These are phyloP conservation scores for Pulveroboletus sp. DNA, from an alignment of 768 basidiomycete genomes.

Conservation along the genomic window DNA sequence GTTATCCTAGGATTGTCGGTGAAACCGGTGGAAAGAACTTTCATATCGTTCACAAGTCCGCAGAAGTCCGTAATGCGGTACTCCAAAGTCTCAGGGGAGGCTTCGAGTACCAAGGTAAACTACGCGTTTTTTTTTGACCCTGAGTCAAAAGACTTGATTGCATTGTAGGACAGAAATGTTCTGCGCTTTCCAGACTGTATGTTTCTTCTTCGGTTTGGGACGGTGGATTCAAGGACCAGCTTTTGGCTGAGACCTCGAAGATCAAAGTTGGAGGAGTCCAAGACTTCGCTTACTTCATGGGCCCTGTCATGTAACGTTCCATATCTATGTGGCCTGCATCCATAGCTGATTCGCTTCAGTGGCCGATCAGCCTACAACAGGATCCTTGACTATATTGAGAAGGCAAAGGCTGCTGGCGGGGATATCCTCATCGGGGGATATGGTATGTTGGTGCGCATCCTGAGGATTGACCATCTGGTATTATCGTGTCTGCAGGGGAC, in stretches of 20 bases:
- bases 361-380: conserved; percentile 86
- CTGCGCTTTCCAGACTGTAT: conserved; percentile 87
- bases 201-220: conserved; percentile 86
- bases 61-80: conserved; percentile 87
- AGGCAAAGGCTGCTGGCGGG: conserved; percentile 85
- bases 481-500: conserved; percentile 47
- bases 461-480: not conserved
- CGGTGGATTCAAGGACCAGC: conserved; percentile 75
- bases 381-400: conserved; percentile 73
- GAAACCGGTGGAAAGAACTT: conserved; percentile 99
- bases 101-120: conserved; percentile 90
- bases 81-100: conserved; percentile 81
- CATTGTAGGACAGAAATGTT: conserved; percentile 85
- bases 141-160: not conserved
- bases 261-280: conserved; percentile 78
- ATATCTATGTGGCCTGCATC: not conserved
- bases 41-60: conserved; percentile 85
- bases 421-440: conserved; percentile 85
- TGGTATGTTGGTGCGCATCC: conserved; percentile 39
- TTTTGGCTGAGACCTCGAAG: conserved; percentile 70
- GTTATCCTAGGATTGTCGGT: conserved; percentile 93
- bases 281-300: conserved; percentile 85
- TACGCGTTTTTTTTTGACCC: not conserved
- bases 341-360: conserved; percentile 34
- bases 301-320: conserved; percentile 81